Percentiles rank a stretch among this genome's conserved stretches.
Evolutionary conservation across 768 basidiomycete genomes (phyloP).

Genomic region (Hygrophorus pudorinus): DNA sequence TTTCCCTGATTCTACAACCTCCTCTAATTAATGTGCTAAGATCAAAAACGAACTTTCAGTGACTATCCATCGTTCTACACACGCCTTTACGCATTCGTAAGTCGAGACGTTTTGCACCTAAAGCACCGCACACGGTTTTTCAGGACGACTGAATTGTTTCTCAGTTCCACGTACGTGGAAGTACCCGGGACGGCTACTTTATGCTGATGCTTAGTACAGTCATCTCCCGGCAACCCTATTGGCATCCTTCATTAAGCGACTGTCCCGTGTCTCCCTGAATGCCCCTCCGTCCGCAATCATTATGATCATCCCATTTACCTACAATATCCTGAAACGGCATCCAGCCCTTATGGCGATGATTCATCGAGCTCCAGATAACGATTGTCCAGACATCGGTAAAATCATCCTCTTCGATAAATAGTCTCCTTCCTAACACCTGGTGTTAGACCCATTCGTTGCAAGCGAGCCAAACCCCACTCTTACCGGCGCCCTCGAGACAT

Average conservation of each 20-base stretch:
- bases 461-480: conserved; percentile 62
- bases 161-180: conserved; percentile 74
- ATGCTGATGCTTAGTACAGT: conserved; percentile 19
- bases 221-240: conserved; percentile 87
- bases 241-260: conserved; percentile 89
- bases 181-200: conserved; percentile 3
- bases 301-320: conserved; percentile 86
- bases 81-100: conserved; percentile 81
- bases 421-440: neutral
- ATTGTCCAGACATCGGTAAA: conserved; percentile 25
- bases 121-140: conserved; percentile 95
- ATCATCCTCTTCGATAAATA: neutral
- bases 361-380: conserved; percentile 45
- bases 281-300: conserved; percentile 89
- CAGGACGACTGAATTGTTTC: conserved; percentile 81
- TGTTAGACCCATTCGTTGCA: conserved; percentile 55
- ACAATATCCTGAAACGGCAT: conserved; percentile 89
- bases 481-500: conserved; percentile 76
- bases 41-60: conserved; percentile 28
- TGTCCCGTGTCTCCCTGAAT: conserved; percentile 72
- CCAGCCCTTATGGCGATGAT: conserved; percentile 91
- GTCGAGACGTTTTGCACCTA: conserved; percentile 79
- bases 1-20: conserved; percentile 8
- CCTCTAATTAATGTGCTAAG: neutral
- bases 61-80: conserved; percentile 97